phyloP scores from a whole-genome alignment of 768 basidiomycete species.

The Pulveroboletus ravenelii region DNA sequence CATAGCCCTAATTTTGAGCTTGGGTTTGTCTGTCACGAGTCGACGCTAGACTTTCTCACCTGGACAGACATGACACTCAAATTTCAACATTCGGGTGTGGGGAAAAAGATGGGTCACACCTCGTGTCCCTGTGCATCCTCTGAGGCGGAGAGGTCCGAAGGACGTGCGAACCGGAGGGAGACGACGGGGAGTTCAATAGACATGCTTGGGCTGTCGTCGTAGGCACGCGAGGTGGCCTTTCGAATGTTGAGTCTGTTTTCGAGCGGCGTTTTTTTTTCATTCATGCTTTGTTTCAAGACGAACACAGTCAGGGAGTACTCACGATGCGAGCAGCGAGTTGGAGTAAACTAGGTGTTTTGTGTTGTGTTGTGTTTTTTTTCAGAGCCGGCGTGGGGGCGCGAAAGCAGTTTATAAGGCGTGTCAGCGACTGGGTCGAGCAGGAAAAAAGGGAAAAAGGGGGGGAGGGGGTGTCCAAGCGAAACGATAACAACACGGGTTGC shows the following conservation, averaged over 20 bases:
- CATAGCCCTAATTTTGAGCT: not conserved
- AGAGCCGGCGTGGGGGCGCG: too few relatives aligned
- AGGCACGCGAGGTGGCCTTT: slow-evolving; percentile 15
- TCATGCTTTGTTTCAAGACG: too few relatives aligned
- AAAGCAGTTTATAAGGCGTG: too few relatives aligned
- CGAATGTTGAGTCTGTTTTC: slow-evolving; percentile 22
- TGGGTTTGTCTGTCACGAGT: slow-evolving; percentile 16
- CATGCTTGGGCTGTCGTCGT: not conserved
- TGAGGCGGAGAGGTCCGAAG: slow-evolving; percentile 7
- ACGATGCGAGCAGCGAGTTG: slow-evolving; percentile 29
- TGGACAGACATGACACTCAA: not conserved
- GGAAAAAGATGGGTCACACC: not conserved
- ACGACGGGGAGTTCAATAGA: slow-evolving; percentile 12
- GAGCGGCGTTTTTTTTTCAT: too few relatives aligned
- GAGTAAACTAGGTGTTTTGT: slow-evolving; percentile 19
- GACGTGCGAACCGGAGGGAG: slow-evolving; percentile 24
- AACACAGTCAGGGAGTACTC: not conserved
- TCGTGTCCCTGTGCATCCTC: not conserved
- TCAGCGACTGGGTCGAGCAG: too few relatives aligned
- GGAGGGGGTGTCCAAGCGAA: too few relatives aligned
- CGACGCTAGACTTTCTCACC: slow-evolving; percentile 9
- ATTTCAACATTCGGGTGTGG: not conserved
- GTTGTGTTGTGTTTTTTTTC: not conserved
- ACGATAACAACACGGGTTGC: too few relatives aligned
- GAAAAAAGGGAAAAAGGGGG: too few relatives aligned